Percentiles rank a stretch among this genome's conserved stretches.
Evolutionary conservation across 2,329 filamentous ascomycete species (phyloP).

Genomic region (Tolypocladium ovalisporum): DNA sequence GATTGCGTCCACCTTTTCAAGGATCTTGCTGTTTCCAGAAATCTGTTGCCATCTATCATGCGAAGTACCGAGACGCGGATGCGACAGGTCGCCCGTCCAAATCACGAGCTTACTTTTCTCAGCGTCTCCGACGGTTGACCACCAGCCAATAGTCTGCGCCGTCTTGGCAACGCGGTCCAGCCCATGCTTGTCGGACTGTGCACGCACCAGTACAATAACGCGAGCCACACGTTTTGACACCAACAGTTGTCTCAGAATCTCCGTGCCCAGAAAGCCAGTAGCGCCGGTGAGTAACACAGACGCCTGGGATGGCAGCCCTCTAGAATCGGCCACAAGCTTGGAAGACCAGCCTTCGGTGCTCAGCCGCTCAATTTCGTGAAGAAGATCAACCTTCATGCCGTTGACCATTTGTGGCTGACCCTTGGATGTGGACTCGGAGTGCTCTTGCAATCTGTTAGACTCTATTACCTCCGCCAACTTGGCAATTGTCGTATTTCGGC

Average conservation of each 20-base stretch:
- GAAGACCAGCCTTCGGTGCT: background rate
- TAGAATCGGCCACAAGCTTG: too few species aligned
- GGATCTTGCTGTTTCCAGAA: background rate
- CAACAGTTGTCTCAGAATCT: constrained; percentile 63
- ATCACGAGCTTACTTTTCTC: constrained; percentile 3
- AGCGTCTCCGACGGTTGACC: background rate
- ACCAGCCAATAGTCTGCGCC: constrained; percentile 7
- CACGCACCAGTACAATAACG: constrained; percentile 64
- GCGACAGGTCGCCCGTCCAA: constrained; percentile 7
- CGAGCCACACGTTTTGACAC: constrained; percentile 25
- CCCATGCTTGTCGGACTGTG: constrained; percentile 46
- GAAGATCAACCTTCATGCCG: background rate
- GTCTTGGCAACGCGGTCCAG: constrained; percentile 45
- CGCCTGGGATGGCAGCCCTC: background rate
- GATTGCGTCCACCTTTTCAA: constrained; percentile 52
- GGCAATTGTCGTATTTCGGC: background rate
- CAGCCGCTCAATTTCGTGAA: background rate
- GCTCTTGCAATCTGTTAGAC: background rate
- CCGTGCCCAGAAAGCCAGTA: constrained; percentile 64
- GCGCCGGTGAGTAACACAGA: constrained; percentile 76
- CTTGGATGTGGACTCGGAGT: background rate
- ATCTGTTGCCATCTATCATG: constrained; percentile 47
- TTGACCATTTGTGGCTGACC: background rate
- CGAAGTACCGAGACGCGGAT: constrained; percentile 1
- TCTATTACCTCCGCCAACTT: background rate